Evolutionary conservation across 192 early-diverging fungal species (phyloP).

Genomic region (Coemansia guatemalensis): DNA sequence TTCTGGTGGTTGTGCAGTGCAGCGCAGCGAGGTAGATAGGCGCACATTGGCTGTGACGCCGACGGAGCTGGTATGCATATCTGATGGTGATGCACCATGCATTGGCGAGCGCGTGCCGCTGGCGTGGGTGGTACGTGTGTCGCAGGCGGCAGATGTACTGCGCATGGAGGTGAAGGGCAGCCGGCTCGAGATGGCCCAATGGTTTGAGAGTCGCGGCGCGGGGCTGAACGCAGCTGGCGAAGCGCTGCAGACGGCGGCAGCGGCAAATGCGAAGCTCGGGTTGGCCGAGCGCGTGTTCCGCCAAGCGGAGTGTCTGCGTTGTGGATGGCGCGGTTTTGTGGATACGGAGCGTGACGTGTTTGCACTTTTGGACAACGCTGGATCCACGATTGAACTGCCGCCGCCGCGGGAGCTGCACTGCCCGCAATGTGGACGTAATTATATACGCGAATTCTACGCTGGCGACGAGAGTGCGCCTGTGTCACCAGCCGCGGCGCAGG

Average conservation of each 20-base stretch:
- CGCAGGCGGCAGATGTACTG: not conserved
- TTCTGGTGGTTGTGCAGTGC: conserved; percentile 17
- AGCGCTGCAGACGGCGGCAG: conserved; percentile 3
- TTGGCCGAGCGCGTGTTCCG: conserved; percentile 35
- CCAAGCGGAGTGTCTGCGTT: conserved; percentile 51
- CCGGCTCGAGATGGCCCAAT: conserved; percentile 31
- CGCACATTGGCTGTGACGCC: conserved; percentile 19
- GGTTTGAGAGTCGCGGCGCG: conserved; percentile 22
- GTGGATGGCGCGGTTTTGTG: conserved; percentile 43
- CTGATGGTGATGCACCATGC: not conserved
- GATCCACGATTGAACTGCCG: not conserved
- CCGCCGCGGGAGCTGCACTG: conserved; percentile 27
- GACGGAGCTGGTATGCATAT: conserved; percentile 18
- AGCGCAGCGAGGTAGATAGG: not conserved
- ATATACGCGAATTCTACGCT: conserved; percentile 51
- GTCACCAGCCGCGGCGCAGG: not conserved
- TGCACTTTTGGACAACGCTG: not conserved
- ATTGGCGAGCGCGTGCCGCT: conserved; percentile 7
- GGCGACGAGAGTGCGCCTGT: conserved; percentile 14
- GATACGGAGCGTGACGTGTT: conserved; percentile 30
- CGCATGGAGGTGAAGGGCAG: conserved; percentile 29
- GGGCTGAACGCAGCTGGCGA: not conserved
- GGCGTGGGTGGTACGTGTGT: conserved; percentile 13
- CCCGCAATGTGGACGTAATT: conserved; percentile 38
- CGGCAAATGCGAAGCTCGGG: conserved; percentile 11